Evolutionary conservation across 1,284 basidiomycete species (phyloP).

Genomic region (Boletellus sp.): DNA sequence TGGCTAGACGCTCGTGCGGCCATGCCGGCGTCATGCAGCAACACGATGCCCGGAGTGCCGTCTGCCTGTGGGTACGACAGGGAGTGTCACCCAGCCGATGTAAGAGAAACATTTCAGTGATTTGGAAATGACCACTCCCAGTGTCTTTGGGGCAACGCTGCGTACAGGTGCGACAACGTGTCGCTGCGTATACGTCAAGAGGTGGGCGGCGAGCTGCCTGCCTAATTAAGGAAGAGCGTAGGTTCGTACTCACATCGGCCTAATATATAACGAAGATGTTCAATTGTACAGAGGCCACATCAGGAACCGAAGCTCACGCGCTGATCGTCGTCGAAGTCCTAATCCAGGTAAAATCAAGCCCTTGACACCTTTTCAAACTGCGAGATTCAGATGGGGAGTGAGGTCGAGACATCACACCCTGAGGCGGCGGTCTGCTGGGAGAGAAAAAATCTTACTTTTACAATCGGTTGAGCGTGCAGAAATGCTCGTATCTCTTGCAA

Average conservation of each 20-base stretch:
- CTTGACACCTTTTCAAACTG: conserved; percentile 17
- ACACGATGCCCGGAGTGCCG: conserved; percentile 7
- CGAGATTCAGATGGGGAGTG: conserved; percentile 7
- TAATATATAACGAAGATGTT: conserved; percentile 7
- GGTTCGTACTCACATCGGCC: conserved; percentile 13
- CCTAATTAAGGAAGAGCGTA: conserved; percentile 6
- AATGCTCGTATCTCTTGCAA: not conserved
- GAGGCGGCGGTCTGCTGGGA: not conserved
- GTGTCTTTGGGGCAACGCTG: conserved; percentile 3
- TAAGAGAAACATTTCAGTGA: conserved; percentile 10
- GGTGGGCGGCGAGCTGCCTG: not conserved
- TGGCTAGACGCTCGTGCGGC: conserved; percentile 8
- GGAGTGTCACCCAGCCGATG: conserved; percentile 1
- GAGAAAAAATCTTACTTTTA: not conserved
- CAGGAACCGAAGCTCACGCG: conserved; percentile 27
- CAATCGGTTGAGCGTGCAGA: not conserved
- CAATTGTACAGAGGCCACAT: conserved; percentile 13
- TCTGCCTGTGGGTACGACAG: conserved; percentile 8
- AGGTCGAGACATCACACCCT: not conserved
- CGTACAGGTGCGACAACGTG: conserved; percentile 19
- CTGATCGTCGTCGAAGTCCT: conserved; percentile 27
- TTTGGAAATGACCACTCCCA: not conserved
- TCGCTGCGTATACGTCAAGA: conserved; percentile 26
- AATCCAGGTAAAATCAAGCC: conserved; percentile 20
- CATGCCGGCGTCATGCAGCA: conserved; percentile 9